These are phyloP conservation scores for Sarcodon aspratus DNA, from an alignment of 768 basidiomycete species.

Conservation along the genomic window DNA sequence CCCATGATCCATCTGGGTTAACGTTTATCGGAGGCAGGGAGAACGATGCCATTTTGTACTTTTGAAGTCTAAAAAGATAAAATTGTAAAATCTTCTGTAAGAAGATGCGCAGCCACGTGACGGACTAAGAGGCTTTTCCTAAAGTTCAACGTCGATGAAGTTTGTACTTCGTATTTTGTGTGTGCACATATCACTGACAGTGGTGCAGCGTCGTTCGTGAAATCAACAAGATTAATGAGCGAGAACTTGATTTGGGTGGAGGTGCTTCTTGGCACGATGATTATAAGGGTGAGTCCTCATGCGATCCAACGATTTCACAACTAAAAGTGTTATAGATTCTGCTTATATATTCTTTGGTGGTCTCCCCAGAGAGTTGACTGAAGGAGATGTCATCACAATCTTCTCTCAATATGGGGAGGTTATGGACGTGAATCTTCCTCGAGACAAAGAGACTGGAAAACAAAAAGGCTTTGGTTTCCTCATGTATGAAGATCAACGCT, in stretches of 20 bases:
- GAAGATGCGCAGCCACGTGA: slow-evolving; percentile 10
- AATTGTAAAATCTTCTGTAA: slow-evolving; percentile 4
- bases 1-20: slow-evolving; percentile 92
- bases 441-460: slow-evolving; percentile 90
- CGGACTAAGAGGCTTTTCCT: not conserved
- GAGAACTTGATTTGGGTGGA: slow-evolving; percentile 71
- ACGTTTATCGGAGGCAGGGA: slow-evolving; percentile 81
- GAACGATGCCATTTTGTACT: slow-evolving; percentile 59
- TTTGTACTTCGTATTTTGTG: slow-evolving; percentile 22
- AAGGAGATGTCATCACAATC: slow-evolving; percentile 94
- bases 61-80: slow-evolving; percentile 2
- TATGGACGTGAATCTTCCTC: slow-evolving; percentile 88
- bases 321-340: slow-evolving; percentile 46
- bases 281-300: slow-evolving; percentile 56
- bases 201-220: slow-evolving; percentile 73
- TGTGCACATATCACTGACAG: slow-evolving; percentile 3
- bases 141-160: slow-evolving; percentile 47
- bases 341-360: slow-evolving; percentile 94
- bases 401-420: slow-evolving; percentile 99
- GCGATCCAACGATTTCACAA: not conserved
- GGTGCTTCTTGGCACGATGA: slow-evolving; percentile 91
- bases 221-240: slow-evolving; percentile 88
- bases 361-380: slow-evolving; percentile 78
- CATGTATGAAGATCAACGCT: slow-evolving; percentile 98
- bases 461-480: slow-evolving; percentile 88